Conservation (phyloP, 2,329 filamentous ascomycete species). For the Fusarium brevicatenulatum region DNA sequence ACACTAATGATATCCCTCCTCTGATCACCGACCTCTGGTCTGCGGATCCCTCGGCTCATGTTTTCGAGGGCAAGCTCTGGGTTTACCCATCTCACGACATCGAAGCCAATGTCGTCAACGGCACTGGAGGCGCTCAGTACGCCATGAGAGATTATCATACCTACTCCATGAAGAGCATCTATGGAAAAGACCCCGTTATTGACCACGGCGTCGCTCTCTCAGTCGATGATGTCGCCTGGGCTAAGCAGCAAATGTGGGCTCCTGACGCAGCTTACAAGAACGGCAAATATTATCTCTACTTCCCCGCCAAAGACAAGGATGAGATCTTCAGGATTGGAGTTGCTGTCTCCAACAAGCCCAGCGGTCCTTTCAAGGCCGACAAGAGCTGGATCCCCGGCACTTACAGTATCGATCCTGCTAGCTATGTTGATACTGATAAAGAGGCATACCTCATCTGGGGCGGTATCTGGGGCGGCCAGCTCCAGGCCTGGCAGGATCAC, state of each 20-base stretch:
- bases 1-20: background rate
- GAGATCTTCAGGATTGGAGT: constrained; percentile 20
- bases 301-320: constrained; percentile 21
- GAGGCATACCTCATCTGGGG: constrained; percentile 1
- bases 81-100: constrained; percentile 21
- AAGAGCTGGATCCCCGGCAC: constrained; percentile 22
- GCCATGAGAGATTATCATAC: constrained; percentile 21
- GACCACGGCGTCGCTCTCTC: constrained; percentile 11
- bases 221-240: constrained; percentile 12
- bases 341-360: constrained; percentile 5
- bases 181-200: background rate
- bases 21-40: constrained; percentile 15
- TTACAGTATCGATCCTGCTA: constrained; percentile 15
- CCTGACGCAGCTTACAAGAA: constrained; percentile 21
- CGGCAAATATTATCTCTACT: constrained; percentile 29
- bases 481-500: constrained; percentile 17
- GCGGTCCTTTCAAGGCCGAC: constrained; percentile 16
- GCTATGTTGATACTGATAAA: background rate
- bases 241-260: constrained; percentile 16
- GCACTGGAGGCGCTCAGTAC: background rate
- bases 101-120: background rate
- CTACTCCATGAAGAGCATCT: constrained; percentile 19
- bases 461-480: constrained; percentile 14
- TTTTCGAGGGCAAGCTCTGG: constrained; percentile 7
- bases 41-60: constrained; percentile 20